Evolutionary conservation across 768 basidiomycete species (phyloP).

Genomic region (Auricularia sp.): DNA sequence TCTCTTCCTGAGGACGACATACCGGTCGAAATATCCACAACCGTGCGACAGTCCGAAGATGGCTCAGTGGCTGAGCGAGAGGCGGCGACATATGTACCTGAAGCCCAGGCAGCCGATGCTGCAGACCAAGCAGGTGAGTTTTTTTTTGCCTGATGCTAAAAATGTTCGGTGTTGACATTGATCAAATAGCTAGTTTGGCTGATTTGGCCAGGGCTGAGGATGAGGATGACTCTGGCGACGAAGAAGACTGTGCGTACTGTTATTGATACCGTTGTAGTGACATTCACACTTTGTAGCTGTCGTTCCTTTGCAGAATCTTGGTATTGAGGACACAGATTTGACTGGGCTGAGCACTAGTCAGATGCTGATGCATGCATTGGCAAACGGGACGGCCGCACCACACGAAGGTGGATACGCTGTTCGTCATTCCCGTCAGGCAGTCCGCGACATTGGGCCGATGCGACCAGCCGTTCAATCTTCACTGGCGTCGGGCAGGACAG

Average conservation of each 20-base stretch:
- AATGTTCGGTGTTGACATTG: background rate
- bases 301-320: constrained; percentile 20
- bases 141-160: background rate
- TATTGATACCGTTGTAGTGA: no score
- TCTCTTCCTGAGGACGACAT: constrained; percentile 25
- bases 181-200: background rate
- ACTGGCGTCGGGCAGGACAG: no score
- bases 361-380: constrained; percentile 21
- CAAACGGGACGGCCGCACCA: constrained; percentile 13
- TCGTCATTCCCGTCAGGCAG: constrained; percentile 12
- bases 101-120: constrained; percentile 5
- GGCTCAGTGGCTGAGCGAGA: constrained; percentile 16
- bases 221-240: no score
- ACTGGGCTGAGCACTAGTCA: constrained; percentile 13
- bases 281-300: constrained; percentile 10
- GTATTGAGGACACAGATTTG: constrained; percentile 21
- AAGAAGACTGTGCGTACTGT: no score
- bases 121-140: background rate
- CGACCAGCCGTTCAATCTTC: no score
- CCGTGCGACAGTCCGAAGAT: constrained; percentile 15
- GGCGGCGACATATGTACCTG: constrained; percentile 22
- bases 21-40: constrained; percentile 19
- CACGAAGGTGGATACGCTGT: constrained; percentile 19
- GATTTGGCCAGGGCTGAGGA: background rate
- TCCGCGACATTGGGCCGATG: constrained; percentile 14